Evolutionary conservation across 1,139 yeast genomes (phyloP), one percentile per base, ranked within the genome.

Genomic region (Candida sp.): DNA sequence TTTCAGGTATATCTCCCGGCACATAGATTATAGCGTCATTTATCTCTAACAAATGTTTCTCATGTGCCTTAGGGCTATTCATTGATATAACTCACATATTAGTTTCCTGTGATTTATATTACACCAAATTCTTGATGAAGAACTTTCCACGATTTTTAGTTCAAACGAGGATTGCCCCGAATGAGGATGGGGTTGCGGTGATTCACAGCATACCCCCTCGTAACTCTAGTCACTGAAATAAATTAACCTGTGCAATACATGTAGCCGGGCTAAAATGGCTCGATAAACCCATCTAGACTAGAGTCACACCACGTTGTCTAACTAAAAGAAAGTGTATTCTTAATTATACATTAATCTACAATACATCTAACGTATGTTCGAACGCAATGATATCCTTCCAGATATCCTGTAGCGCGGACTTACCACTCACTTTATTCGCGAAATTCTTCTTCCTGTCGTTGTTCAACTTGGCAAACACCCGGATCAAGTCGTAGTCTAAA

Each of bases 371-470:
- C 23, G 67, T 68, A 51, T 72, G 70, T 49, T 77, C 81, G 47
- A 83, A 70, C 56, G 82, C 85, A 32, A 87, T 80, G 49, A 88
- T 67, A 65, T 88, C 93, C 56, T 81, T 80, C 86, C 91, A 88
- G 11, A 87, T 71, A 44, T 87, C 92, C 47, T 76, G 75, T 49
- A 79, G 75, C 1, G 81, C 78, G 50, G 63, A 67, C 54, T 80
- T 80, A 47, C 80, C 72, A 6, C 91, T 85, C 6, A 85, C 81
- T 60, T 85, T 86, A 30, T 74, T 69, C 3, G 85, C 79, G 44
- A 86, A 70, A 46, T 74, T 74, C 39, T 67, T 72, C 67, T 86
- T 82, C 57, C 82, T 77, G 50, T 83, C 86, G 50, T 83, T 83
- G 51, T 83, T 83, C 59, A 88, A 66, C 44, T 73, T 75, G 25